Evolutionary conservation across 2,329 filamentous ascomycete species (phyloP).

Genomic region (Claviceps sp.): DNA sequence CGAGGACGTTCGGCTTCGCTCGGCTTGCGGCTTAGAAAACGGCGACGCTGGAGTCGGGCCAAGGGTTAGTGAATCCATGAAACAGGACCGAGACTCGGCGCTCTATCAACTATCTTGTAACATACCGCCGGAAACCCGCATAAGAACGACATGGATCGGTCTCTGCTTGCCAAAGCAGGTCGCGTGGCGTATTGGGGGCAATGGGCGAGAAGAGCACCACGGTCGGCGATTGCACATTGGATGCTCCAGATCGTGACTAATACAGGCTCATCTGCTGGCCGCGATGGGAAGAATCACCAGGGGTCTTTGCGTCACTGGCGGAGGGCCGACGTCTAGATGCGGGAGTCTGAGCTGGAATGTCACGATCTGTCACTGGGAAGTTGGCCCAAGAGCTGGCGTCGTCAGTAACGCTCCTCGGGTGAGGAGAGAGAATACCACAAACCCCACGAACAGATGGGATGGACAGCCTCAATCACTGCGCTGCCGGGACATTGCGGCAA

Average conservation of each 20-base stretch:
- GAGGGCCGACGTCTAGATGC: neutral
- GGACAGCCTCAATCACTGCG: neutral
- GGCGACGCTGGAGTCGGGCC: conserved; percentile 7
- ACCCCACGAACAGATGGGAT: neutral
- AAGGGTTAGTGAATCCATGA: conserved; percentile 2
- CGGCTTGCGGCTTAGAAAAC: conserved; percentile 6
- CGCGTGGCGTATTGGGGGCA: neutral
- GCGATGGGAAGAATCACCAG: neutral
- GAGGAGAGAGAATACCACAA: neutral
- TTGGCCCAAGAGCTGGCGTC: neutral
- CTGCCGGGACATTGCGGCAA: neutral
- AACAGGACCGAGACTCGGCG: neutral
- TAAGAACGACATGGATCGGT: conserved; percentile 9
- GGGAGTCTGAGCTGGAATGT: neutral
- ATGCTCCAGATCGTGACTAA: neutral
- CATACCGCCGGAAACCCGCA: conserved; percentile 15
- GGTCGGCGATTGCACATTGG: neutral
- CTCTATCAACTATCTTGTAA: neutral
- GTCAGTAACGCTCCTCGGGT: neutral
- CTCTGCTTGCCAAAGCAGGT: neutral
- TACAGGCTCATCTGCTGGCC: neutral
- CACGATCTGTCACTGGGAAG: neutral
- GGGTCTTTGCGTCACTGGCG: neutral
- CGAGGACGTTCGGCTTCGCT: conserved; percentile 11
- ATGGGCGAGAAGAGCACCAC: neutral